These are phyloP conservation scores for Aspergillus fijiensis DNA, from an alignment of 2,329 filamentous ascomycete genomes.

Conservation along the genomic window DNA sequence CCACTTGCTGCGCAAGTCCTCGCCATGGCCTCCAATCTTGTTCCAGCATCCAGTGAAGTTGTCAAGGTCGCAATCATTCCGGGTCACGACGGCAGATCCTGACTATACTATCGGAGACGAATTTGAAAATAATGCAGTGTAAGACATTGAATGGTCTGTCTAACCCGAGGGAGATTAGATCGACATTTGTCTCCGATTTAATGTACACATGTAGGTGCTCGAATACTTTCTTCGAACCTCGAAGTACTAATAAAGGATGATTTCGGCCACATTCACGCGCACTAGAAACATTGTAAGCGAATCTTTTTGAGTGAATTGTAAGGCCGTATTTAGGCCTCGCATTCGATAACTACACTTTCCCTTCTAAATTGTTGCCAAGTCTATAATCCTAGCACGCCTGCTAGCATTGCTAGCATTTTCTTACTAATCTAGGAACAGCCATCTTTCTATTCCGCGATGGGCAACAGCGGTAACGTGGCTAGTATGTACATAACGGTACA, in stretches of 20 bases:
- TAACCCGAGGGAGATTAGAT: background rate
- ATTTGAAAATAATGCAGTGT: background rate
- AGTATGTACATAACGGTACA: background rate
- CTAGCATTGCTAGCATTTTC: no score
- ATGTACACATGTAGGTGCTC: background rate
- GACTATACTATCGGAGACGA: background rate
- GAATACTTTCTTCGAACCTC: background rate
- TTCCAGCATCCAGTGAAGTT: background rate
- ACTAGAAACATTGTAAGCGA: no score
- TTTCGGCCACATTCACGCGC: background rate
- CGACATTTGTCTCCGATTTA: background rate
- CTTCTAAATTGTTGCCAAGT: background rate
- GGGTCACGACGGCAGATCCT: background rate
- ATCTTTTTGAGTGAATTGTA: background rate
- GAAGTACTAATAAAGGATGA: background rate
- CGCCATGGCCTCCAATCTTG: background rate
- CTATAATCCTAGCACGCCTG: background rate
- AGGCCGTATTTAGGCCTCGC: background rate
- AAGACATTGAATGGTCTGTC: background rate
- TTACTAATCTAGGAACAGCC: no score
- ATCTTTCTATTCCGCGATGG: no score
- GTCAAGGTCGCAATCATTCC: background rate
- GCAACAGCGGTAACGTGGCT: background rate
- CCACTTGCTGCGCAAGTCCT: background rate
- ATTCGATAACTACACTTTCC: background rate